A percentile compares a stretch with the other conserved stretches of the same genome.
phyloP scores from a whole-genome alignment of 2,329 filamentous ascomycete species.

The Exserohilum turcica region DNA sequence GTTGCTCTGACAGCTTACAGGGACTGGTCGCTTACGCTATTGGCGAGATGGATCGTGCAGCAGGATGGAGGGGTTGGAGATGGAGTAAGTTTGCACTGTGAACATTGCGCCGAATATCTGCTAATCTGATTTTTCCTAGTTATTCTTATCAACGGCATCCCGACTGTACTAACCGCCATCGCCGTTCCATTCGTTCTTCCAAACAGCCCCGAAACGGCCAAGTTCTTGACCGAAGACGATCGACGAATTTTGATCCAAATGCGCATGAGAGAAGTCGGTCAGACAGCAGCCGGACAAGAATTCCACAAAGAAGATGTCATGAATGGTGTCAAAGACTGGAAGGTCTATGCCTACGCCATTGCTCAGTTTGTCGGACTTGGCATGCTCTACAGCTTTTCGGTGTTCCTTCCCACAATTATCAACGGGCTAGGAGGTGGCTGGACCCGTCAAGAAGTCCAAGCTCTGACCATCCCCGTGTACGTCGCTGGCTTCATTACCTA shows the following conservation, averaged over 20 bases:
- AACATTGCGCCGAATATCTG: too few species aligned
- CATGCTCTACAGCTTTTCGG: conserved; percentile 34
- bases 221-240: conserved; percentile 34
- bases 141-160: conserved; percentile 40
- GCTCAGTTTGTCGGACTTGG: conserved; percentile 51
- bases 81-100: conserved; percentile 21
- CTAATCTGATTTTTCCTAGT: conserved; percentile 4
- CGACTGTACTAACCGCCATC: conserved; percentile 46
- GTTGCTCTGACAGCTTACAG: not conserved
- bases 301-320: conserved; percentile 54
- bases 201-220: conserved; percentile 52
- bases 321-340: conserved; percentile 51
- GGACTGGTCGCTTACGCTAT: conserved; percentile 37
- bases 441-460: conserved; percentile 31
- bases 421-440: conserved; percentile 32
- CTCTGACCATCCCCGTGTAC: conserved; percentile 42
- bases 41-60: conserved; percentile 29
- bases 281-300: conserved; percentile 54
- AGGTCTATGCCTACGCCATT: conserved; percentile 42
- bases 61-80: conserved; percentile 32
- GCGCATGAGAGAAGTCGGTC: conserved; percentile 49
- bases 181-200: conserved; percentile 58
- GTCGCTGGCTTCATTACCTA: conserved; percentile 31
- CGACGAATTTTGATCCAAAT: conserved; percentile 26
- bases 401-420: conserved; percentile 41